phyloP scores from a whole-genome alignment of 228 moss, liverwort and hornwort genomes.

The Sphagnum fallax region DNA sequence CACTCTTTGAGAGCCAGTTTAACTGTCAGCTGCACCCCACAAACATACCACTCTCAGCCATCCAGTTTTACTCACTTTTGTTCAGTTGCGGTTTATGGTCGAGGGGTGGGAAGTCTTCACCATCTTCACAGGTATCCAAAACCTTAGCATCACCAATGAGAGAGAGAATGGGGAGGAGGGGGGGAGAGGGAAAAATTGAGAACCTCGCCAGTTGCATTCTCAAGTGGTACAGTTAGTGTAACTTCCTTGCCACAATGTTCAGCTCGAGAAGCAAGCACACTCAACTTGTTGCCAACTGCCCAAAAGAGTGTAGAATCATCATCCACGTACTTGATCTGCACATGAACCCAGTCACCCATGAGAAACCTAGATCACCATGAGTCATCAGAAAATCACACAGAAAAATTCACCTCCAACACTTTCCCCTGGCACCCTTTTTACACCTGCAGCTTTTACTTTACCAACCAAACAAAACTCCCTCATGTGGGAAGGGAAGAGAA shows the following conservation, averaged over 20 bases:
- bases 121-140: too few relatives aligned
- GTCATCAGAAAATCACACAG: too few relatives aligned
- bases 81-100: too few relatives aligned
- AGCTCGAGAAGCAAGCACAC: constrained; percentile 60
- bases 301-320: constrained; percentile 96
- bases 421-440: too few relatives aligned
- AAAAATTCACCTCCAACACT: too few relatives aligned
- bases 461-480: neutral
- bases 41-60: neutral
- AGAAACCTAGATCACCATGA: too few relatives aligned
- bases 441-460: neutral
- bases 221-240: constrained; percentile 78
- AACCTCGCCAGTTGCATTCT: constrained; percentile 78
- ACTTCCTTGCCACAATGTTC: constrained; percentile 86
- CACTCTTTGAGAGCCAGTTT: constrained; percentile 80
- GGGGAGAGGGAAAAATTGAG: too few relatives aligned
- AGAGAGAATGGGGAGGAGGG: too few relatives aligned
- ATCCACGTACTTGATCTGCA: constrained; percentile 86
- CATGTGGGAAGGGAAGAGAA: neutral
- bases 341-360: neutral
- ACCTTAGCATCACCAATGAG: too few relatives aligned
- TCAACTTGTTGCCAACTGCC: constrained; percentile 61
- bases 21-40: constrained; percentile 61
- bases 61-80: neutral
- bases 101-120: too few relatives aligned